Conservation (phyloP, 805 yeast species). For the Zygosaccharomyces bailii region DNA sequence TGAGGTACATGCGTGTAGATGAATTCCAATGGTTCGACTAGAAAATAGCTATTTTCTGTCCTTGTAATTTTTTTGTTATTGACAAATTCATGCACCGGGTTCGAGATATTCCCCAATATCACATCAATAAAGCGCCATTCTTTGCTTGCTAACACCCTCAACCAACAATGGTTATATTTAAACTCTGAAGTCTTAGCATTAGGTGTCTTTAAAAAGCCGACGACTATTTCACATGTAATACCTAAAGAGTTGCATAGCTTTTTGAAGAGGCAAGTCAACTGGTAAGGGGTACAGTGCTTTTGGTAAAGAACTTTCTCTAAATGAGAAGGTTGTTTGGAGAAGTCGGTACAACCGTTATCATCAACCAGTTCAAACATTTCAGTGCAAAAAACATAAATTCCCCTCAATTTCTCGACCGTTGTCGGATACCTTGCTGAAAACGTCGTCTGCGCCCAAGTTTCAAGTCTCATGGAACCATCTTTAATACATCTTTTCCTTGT, state of each 20-base stretch:
- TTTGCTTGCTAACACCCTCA: conserved; percentile 68
- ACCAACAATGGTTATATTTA: conserved; percentile 83
- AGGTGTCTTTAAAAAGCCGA: conserved; percentile 83
- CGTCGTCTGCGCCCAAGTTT: conserved; percentile 51
- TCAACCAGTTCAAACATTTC: conserved; percentile 52
- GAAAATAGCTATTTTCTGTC: conserved; percentile 60
- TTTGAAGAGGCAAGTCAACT: conserved; percentile 72
- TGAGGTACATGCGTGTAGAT: conserved; percentile 86
- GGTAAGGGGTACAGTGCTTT: conserved; percentile 62
- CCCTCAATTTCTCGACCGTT: conserved; percentile 60
- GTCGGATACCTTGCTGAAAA: conserved; percentile 51
- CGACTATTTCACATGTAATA: conserved; percentile 69
- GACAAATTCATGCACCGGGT: conserved; percentile 46
- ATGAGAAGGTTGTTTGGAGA: conserved; percentile 39
- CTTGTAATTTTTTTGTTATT: conserved; percentile 31
- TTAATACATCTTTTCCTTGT: conserved; percentile 39
- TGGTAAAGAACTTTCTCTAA: conserved; percentile 42
- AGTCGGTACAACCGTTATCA: conserved; percentile 37
- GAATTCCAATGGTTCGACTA: conserved; percentile 69
- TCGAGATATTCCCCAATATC: conserved; percentile 56
- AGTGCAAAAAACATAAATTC: conserved; percentile 58
- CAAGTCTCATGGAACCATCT: conserved; percentile 45
- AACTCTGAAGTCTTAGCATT: conserved; percentile 47
- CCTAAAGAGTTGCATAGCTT: conserved; percentile 67
- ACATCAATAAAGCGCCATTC: conserved; percentile 81